Percentiles rank a stretch among this genome's conserved stretches.
Evolutionary conservation across 1,284 basidiomycete genomes (phyloP).

Genomic region (Veloporphyrellus conicus): DNA sequence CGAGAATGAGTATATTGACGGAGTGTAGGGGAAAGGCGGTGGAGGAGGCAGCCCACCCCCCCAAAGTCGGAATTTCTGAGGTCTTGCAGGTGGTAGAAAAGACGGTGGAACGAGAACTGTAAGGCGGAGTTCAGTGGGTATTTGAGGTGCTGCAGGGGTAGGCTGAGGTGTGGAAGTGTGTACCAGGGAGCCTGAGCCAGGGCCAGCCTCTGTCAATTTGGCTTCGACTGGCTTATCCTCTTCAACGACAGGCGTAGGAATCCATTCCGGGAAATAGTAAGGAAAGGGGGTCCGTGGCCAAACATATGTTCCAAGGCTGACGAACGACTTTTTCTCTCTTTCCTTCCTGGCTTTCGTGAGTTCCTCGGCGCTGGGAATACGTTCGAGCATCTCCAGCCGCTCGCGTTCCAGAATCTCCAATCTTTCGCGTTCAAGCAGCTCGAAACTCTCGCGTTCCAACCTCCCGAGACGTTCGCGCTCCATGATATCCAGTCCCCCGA

Average conservation of each 20-base stretch:
- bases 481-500: slow-evolving; percentile 26
- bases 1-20: slow-evolving; percentile 28
- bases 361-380: slow-evolving; percentile 32
- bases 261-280: slow-evolving; percentile 41
- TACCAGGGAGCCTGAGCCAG: slow-evolving; percentile 10
- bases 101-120: slow-evolving; percentile 58
- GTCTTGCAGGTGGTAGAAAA: slow-evolving; percentile 51
- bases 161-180: slow-evolving; percentile 5
- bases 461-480: slow-evolving; percentile 27
- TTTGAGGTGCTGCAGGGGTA: slow-evolving; percentile 14
- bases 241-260: slow-evolving; percentile 25
- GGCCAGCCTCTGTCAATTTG: slow-evolving; percentile 6
- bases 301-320: slow-evolving; percentile 65
- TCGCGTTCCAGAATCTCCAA: slow-evolving; percentile 30
- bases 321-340: slow-evolving; percentile 35
- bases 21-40: slow-evolving; percentile 31
- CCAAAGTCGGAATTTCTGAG: slow-evolving; percentile 55
- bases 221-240: slow-evolving; percentile 11
- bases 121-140: slow-evolving; percentile 49
- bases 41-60: slow-evolving; percentile 56
- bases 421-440: slow-evolving; percentile 29
- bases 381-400: slow-evolving; percentile 31
- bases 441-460: slow-evolving; percentile 27
- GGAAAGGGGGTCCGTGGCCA: slow-evolving; percentile 51
- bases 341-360: slow-evolving; percentile 32